Percentiles rank a stretch among this genome's conserved stretches.
phyloP scores from a whole-genome alignment of 768 basidiomycete genomes.

The Lentinula guzmanii region DNA sequence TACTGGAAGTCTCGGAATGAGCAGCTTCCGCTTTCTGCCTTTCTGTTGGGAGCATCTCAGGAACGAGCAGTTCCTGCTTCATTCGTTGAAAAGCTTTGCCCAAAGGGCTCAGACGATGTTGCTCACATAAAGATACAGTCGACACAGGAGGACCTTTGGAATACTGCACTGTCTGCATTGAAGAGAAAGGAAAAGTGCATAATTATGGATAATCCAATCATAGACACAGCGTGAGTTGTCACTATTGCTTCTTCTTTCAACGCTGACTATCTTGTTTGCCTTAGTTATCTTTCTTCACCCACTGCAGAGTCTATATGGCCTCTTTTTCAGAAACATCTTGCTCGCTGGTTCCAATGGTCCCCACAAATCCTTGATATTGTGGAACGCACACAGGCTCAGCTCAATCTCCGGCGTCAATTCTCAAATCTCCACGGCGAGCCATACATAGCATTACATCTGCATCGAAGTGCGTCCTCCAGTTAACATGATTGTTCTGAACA shows the following conservation, averaged over 20 bases:
- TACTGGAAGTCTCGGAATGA: conserved; percentile 39
- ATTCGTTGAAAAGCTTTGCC: conserved; percentile 32
- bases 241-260: neutral
- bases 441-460: conserved; percentile 43
- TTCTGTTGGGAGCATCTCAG: conserved; percentile 32
- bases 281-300: conserved; percentile 33
- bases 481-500: neutral
- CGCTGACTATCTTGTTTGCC: neutral
- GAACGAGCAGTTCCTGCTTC: conserved; percentile 27
- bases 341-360: conserved; percentile 37
- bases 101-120: conserved; percentile 22
- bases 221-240: conserved; percentile 34
- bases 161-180: conserved; percentile 26
- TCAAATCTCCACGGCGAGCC: conserved; percentile 22
- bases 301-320: conserved; percentile 35
- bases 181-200: conserved; percentile 31
- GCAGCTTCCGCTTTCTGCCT: conserved; percentile 35
- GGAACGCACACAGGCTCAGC: conserved; percentile 25
- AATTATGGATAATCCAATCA: conserved; percentile 36
- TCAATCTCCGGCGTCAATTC: conserved; percentile 23
- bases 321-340: conserved; percentile 30
- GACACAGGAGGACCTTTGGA: conserved; percentile 27
- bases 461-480: conserved; percentile 25
- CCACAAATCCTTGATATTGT: conserved; percentile 25
- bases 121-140: conserved; percentile 25